A percentile compares a stretch with the other conserved stretches of the same genome.
These are phyloP conservation scores for Cyathus striatus DNA, from an alignment of 768 basidiomycete species.

Conservation along the genomic window DNA sequence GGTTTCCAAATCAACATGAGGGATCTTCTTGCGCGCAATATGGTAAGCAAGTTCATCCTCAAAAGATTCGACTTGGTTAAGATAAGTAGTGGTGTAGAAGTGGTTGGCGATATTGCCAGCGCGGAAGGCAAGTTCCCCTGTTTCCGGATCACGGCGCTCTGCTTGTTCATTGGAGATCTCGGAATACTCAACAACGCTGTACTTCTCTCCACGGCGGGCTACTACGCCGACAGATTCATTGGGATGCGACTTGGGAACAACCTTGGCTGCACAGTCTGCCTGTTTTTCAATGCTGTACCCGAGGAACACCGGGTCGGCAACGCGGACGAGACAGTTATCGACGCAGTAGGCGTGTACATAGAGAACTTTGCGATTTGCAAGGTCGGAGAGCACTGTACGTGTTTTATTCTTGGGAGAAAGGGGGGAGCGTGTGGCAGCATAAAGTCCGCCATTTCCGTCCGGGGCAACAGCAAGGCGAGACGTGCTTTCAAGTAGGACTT, in stretches of 20 bases:
- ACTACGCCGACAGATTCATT: constrained; percentile 95
- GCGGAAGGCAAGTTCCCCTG: constrained; percentile 81
- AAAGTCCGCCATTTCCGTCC: constrained; percentile 96
- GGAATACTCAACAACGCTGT: constrained; percentile 94
- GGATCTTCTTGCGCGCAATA: constrained; percentile 97
- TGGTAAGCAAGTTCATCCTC: constrained; percentile 93
- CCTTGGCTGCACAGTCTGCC: constrained; percentile 92
- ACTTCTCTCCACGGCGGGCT: constrained; percentile 77
- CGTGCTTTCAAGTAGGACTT: constrained; percentile 78
- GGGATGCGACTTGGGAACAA: constrained; percentile 84
- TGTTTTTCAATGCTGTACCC: constrained; percentile 89
- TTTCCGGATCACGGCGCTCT: constrained; percentile 60
- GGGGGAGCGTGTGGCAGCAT: constrained; percentile 85
- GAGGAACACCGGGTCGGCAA: constrained; percentile 96
- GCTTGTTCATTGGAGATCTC: constrained; percentile 90
- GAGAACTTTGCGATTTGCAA: constrained; percentile 66
- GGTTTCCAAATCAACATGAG: constrained; percentile 65
- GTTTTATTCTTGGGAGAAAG: constrained; percentile 53
- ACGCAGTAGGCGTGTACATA: constrained; percentile 97
- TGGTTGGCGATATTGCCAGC: constrained; percentile 98
- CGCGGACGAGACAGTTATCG: constrained; percentile 97
- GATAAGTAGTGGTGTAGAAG: constrained; percentile 88
- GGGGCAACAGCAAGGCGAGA: constrained; percentile 91
- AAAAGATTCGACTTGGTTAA: constrained; percentile 72
- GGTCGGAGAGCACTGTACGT: constrained; percentile 79